Conservation (phyloP, 2,329 filamentous ascomycete genomes). For the Colletotrichum godetiae region DNA sequence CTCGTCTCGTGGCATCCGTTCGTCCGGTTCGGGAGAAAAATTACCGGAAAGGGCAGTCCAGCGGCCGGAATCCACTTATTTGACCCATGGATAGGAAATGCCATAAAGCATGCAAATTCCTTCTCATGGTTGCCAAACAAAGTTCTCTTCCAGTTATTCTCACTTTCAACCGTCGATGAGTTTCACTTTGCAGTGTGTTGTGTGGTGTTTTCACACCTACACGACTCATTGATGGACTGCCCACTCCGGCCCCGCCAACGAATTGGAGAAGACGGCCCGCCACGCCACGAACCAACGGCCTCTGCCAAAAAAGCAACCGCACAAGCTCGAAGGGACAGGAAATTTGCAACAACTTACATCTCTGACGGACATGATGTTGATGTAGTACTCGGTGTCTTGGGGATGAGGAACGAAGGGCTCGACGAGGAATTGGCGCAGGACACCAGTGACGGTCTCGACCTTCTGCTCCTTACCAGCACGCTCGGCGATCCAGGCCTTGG, state of each 20-base stretch:
- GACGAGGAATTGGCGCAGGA: conserved; percentile 94
- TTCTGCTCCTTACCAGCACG: conserved; percentile 91
- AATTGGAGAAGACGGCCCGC: conserved; percentile 18
- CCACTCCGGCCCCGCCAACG: conserved; percentile 13
- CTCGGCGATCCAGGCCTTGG: conserved; percentile 92
- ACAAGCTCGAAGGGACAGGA: conserved; percentile 18
- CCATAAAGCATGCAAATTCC: conserved; percentile 34
- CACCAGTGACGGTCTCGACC: conserved; percentile 91
- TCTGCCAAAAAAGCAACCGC: background rate
- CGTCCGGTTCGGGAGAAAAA: conserved; percentile 46
- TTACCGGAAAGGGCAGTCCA: conserved; percentile 39
- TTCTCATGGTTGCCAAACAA: conserved; percentile 21
- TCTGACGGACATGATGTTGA: conserved; percentile 99
- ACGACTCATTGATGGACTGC: conserved; percentile 26
- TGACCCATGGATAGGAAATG: conserved; percentile 33
- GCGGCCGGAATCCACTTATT: conserved; percentile 35
- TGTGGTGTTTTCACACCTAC: conserved; percentile 13
- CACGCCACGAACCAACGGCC: no score
- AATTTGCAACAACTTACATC: conserved; percentile 78
- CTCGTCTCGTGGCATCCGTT: conserved; percentile 52
- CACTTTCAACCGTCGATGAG: conserved; percentile 9
- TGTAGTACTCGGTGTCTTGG: conserved; percentile 97
- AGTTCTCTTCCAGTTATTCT: conserved; percentile 14
- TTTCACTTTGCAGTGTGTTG: conserved; percentile 18
- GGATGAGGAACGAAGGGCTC: conserved; percentile 99